phyloP scores from a whole-genome alignment of 345 rosid genomes.

The Excoecaria agallocha region DNA sequence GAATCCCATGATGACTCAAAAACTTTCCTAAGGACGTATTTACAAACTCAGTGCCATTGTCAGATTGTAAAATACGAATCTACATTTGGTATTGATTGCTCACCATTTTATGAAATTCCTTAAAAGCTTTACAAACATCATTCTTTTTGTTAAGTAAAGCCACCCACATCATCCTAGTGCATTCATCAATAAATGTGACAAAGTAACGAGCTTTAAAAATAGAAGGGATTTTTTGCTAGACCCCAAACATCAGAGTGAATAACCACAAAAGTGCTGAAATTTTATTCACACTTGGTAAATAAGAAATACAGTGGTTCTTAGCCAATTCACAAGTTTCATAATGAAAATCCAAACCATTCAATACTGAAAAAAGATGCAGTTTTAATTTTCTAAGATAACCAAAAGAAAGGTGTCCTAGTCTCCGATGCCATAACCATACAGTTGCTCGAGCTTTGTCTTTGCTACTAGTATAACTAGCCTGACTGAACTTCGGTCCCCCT shows the following conservation, averaged over 20 bases:
- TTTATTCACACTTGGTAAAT: conserved; percentile 4
- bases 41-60: neutral
- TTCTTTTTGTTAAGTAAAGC: neutral
- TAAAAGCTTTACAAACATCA: neutral
- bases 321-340: neutral
- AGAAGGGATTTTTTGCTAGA: neutral
- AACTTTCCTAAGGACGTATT: neutral
- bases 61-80: neutral
- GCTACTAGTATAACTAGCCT: neutral
- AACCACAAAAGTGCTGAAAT: neutral
- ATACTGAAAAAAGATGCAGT: neutral
- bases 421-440: neutral
- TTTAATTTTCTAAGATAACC: neutral
- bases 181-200: conserved; percentile 1
- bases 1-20: neutral
- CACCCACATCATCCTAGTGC: neutral
- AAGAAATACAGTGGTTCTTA: neutral
- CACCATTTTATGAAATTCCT: neutral
- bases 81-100: neutral
- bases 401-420: neutral
- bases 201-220: conserved; percentile 1
- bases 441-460: neutral
- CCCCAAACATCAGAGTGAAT: conserved; percentile 9
- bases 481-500: neutral
- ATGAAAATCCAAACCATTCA: neutral